phyloP scores from a whole-genome alignment of 2,329 filamentous ascomycete species.

The Fragosphaeria purpurea region DNA sequence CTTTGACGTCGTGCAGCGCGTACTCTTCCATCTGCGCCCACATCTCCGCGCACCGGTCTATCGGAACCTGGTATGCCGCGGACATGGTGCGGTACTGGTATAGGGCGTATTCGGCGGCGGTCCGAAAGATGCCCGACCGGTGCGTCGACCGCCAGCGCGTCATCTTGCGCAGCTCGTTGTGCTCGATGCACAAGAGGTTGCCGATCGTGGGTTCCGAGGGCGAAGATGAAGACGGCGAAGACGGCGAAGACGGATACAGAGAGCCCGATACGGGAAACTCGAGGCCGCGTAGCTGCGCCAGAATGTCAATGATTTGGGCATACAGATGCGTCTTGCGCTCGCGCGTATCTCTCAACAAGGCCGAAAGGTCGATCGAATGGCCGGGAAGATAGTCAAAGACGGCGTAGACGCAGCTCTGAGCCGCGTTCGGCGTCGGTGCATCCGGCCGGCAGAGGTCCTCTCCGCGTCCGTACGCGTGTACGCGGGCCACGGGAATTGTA shows the following conservation, averaged over 20 bases:
- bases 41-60: background rate
- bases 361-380: conserved; percentile 12
- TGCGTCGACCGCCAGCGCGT: background rate
- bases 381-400: conserved; percentile 15
- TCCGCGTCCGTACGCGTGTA: conserved; percentile 13
- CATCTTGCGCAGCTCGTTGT: conserved; percentile 1
- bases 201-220: conserved; percentile 9
- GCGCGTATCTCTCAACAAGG: conserved; percentile 2
- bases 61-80: too few species aligned
- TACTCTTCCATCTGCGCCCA: conserved; percentile 7
- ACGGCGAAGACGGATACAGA: conserved; percentile 14
- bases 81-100: background rate
- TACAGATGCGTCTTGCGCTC: conserved; percentile 13
- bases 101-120: conserved; percentile 7
- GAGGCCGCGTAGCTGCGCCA: conserved; percentile 16
- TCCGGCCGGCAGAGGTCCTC: background rate
- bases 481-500: conserved; percentile 14
- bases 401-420: conserved; percentile 10
- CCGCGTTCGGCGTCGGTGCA: background rate
- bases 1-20: conserved; percentile 10
- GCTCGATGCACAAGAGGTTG: conserved; percentile 4
- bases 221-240: too few species aligned
- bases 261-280: conserved; percentile 17
- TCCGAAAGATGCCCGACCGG: conserved; percentile 1
- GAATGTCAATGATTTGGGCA: conserved; percentile 15